Base-by-base conservation (phyloP, 306 rosid genomes). In the Quercus parvula region DNA sequence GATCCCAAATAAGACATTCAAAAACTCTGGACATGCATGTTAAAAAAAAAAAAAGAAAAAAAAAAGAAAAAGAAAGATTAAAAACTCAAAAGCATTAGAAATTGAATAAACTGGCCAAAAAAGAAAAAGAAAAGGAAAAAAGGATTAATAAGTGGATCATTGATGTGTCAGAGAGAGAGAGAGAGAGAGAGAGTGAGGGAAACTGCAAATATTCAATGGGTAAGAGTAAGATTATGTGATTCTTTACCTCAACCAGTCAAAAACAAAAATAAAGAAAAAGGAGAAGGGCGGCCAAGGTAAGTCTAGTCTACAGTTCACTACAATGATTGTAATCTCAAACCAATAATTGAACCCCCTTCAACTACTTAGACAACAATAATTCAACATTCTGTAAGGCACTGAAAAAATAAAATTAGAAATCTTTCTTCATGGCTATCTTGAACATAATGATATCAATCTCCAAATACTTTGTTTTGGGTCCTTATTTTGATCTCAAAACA, bases 331-430 rank as follows among this genome's bases (percentile, higher is more conserved):
- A 78, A 87, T 79, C 56, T 78, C 72, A 80, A 84, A 78, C 79
- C 92, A 90, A 90, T 90, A 88, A 90, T 90, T 88, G 94, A 90
- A 87, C 71, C 81, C 72, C 81, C 80, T 49, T 73, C 79, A 35
- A 80, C 82, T 57, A 55, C 85, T 75, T 73, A 74, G 70, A 30
- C 87, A 78, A 80, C 89, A 88, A 90, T 90, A 88, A 86, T 85
- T 83, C 84, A 76, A 46, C 78, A 75, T 82, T 81, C 73, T 73
- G 11, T 15, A 15, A 63, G 31, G 31, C 30, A 14, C 0, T 9
- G 35, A 31, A 6, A 2, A 66, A 66, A 6, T 41, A 19, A 67
- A 68, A 12, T 35, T 3, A 5, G 72, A 68, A 68, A 68, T 8
- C 52, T 22, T 15, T 19, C 28, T 68, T 35, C 27, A 68, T 68